Conservation (phyloP, 305 asterid genomes). For the Fraxinus floribunda region DNA sequence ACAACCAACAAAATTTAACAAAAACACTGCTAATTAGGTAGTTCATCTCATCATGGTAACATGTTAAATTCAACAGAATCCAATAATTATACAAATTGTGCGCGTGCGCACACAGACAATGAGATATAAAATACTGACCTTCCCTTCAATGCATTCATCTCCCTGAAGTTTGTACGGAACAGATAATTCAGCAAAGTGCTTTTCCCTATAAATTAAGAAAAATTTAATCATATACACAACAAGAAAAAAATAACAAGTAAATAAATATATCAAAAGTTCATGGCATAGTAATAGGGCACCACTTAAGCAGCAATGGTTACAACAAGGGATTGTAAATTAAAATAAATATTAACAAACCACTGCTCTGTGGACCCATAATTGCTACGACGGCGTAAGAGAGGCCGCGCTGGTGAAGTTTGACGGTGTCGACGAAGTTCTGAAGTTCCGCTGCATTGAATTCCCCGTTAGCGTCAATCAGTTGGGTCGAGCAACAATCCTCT, state of each 20-base stretch:
- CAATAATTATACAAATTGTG: background rate
- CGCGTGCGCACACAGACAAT: background rate
- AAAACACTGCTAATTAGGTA: background rate
- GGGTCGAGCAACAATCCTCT: slow-evolving; percentile 43
- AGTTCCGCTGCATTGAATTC: slow-evolving; percentile 48
- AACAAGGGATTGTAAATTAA: background rate
- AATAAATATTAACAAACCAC: slow-evolving; percentile 35
- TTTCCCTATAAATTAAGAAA: slow-evolving; percentile 43
- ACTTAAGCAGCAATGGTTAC: background rate
- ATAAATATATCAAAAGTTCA: background rate
- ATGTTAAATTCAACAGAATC: slow-evolving; percentile 1
- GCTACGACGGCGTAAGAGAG: slow-evolving; percentile 66
- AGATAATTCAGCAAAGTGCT: slow-evolving; percentile 65
- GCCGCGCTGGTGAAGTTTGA: slow-evolving; percentile 43
- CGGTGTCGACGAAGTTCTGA: slow-evolving; percentile 37
- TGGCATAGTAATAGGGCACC: background rate
- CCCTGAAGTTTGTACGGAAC: slow-evolving; percentile 55
- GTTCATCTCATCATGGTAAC: background rate
- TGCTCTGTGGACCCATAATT: slow-evolving; percentile 69
- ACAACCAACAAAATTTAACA: slow-evolving; percentile 8
- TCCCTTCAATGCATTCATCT: slow-evolving; percentile 61
- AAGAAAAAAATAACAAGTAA: background rate
- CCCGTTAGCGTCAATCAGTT: slow-evolving; percentile 48
- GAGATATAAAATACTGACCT: slow-evolving; percentile 35
- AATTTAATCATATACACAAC: background rate